Evolutionary conservation across 805 yeast species (phyloP).

Genomic region (Candida pseudoglaebosa): DNA sequence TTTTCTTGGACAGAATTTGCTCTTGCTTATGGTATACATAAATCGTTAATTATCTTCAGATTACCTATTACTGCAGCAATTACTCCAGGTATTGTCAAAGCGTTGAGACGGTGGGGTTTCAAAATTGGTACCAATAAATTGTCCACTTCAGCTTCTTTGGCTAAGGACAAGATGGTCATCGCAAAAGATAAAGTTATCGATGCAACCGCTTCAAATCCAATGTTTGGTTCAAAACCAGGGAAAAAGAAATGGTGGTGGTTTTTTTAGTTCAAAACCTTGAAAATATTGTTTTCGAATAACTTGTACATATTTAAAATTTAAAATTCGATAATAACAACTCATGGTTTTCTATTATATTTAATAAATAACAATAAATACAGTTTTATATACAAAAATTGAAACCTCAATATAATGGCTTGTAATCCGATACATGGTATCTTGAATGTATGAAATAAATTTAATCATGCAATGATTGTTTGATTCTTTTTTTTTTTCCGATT

Average conservation of each 20-base stretch:
- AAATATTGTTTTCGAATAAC: background rate
- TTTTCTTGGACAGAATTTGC: constrained; percentile 76
- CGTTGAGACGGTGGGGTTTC: constrained; percentile 74
- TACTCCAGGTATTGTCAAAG: constrained; percentile 72
- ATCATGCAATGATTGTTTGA: constrained; percentile 1
- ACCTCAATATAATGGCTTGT: background rate
- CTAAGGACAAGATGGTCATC: constrained; percentile 27
- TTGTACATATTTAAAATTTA: background rate
- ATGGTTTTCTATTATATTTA: background rate
- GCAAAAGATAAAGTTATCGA: constrained; percentile 32
- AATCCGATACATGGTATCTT: background rate
- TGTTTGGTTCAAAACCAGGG: constrained; percentile 52
- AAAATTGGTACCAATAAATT: constrained; percentile 56
- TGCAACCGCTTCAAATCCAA: constrained; percentile 42
- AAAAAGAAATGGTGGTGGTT: constrained; percentile 57
- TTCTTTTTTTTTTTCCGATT: no score
- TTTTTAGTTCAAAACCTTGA: constrained; percentile 30
- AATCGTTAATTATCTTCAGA: constrained; percentile 76
- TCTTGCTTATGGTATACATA: constrained; percentile 91
- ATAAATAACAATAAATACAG: constrained; percentile 1
- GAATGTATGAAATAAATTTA: background rate
- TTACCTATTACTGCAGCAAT: constrained; percentile 89
- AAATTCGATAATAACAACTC: background rate
- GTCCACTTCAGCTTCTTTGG: constrained; percentile 32
- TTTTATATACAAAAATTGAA: background rate